Base-by-base conservation (phyloP, 1,284 basidiomycete genomes). In the Cryptococcus sp. region DNA sequence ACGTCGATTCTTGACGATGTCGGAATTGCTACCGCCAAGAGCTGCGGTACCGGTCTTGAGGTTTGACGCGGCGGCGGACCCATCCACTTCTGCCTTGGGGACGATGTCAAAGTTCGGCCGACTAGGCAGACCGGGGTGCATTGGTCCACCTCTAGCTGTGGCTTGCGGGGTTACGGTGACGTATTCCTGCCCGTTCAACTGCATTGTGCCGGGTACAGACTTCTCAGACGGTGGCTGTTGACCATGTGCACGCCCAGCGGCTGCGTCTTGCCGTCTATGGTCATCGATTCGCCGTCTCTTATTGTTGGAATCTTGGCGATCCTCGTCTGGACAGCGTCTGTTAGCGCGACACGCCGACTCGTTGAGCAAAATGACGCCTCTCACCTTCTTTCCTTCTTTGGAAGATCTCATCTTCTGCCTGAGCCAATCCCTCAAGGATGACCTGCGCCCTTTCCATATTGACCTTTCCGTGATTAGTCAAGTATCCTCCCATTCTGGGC, bases 341-440 rank as follows among this genome's bases (percentile, higher is more conserved):
- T 39, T 39, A 66, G 65, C 57, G 5, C 31, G 31, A 8, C 2
- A 35, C 13, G 7, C 8, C 13, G 2, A 10, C 8, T 35, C 5
- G 31, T 10, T 3, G 10, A 5, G 31, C 13, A 35, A 8, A 35
- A 35, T 19, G 6, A 41, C 19, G 39, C 38, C 27, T 10, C 88
- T 80, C 78, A 92, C 91, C 84, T 85, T 98, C 92, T 80, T 90
- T 90, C 72, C 95, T 84, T 74, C 85, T 86, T 75, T 88, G 84
- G 81, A 99, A 99, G 69, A 99, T 99, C 46, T 93, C 92, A 80
- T 96, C 93, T 81, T 99, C 96, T 73, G 89, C 84, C 74, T 84
- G 84, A 10, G 94, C 93, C 59, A 99, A 83, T 62, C 93, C 94
- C 75, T 96, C 91, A 76, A 99, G 85, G 74, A 99, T 97, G 73